Percentiles rank a stretch among this genome's conserved stretches.
Evolutionary conservation across 345 rosid genomes (phyloP).

Genomic region (Salix purpurea): DNA sequence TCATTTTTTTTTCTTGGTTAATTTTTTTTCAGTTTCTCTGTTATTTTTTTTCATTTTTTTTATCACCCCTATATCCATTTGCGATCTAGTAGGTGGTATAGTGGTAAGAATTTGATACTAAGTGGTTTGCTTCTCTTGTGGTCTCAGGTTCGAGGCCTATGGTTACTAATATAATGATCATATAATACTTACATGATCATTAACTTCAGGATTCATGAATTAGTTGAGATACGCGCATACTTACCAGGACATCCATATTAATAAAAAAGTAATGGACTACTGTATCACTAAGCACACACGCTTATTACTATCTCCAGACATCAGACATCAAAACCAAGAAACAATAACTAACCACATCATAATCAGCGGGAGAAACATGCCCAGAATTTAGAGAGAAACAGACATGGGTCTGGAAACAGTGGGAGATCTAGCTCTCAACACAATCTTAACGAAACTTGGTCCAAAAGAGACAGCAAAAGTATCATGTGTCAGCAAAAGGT

Average conservation of each 20-base stretch:
- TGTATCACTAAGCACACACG: background rate
- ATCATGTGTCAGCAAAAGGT: slow-evolving; percentile 54
- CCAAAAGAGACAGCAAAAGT: slow-evolving; percentile 44
- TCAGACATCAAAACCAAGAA: background rate
- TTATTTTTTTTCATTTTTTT: no score
- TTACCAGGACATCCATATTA: accelerated
- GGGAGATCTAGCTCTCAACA: slow-evolving; percentile 58
- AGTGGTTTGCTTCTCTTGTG: no score
- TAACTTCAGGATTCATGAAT: no score
- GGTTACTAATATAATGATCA: no score
- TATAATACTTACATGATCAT: no score
- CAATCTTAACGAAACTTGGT: slow-evolving; percentile 46
- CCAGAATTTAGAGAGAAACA: background rate
- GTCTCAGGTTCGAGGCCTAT: no score
- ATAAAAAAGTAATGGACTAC: background rate
- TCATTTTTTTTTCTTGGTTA: no score
- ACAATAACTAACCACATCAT: background rate
- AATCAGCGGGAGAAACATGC: background rate
- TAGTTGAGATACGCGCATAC: accelerated
- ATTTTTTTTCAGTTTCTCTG: no score
- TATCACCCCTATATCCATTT: no score
- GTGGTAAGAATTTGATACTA: no score
- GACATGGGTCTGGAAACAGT: slow-evolving; percentile 55
- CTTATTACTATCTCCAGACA: background rate
- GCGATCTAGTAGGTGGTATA: no score